These are phyloP conservation scores for Fusarium equiseti DNA, from an alignment of 2,329 filamentous ascomycete genomes.

Conservation along the genomic window DNA sequence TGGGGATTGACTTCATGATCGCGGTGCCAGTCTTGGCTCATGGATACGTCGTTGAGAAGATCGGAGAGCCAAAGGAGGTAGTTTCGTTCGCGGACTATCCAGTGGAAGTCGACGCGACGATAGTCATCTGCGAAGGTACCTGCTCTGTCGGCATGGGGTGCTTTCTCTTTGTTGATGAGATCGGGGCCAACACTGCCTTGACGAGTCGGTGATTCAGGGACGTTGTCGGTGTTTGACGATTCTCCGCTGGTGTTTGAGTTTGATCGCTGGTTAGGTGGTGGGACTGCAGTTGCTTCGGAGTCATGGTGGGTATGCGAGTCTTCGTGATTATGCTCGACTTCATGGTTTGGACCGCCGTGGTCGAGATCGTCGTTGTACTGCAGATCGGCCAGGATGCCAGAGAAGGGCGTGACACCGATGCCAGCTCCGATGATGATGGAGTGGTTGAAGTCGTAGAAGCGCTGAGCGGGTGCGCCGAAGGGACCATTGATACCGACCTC, in stretches of 20 bases:
- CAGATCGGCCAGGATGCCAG: constrained; percentile 67
- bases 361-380: constrained; percentile 60
- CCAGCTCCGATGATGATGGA: constrained; percentile 67
- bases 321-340: constrained; percentile 7
- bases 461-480: constrained; percentile 68
- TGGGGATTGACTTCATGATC: constrained; percentile 53
- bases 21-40: constrained; percentile 55
- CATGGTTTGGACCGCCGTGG: constrained; percentile 45
- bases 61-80: constrained; percentile 69
- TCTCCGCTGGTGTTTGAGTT: not conserved
- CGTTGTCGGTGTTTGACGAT: not conserved
- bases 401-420: constrained; percentile 70
- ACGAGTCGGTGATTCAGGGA: not conserved
- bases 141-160: constrained; percentile 28
- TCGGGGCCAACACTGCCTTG: constrained; percentile 9
- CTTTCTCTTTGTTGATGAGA: constrained; percentile 29
- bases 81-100: constrained; percentile 69
- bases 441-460: constrained; percentile 69
- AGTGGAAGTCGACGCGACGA: constrained; percentile 69
- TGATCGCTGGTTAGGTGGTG: not conserved
- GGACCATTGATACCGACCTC: constrained; percentile 68
- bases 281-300: constrained; percentile 13
- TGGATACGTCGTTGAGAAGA: constrained; percentile 63
- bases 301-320: not conserved
- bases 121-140: constrained; percentile 54